Evolutionary conservation across 1,284 basidiomycete species (phyloP).

Genomic region (Exobasidium rhododendri): DNA sequence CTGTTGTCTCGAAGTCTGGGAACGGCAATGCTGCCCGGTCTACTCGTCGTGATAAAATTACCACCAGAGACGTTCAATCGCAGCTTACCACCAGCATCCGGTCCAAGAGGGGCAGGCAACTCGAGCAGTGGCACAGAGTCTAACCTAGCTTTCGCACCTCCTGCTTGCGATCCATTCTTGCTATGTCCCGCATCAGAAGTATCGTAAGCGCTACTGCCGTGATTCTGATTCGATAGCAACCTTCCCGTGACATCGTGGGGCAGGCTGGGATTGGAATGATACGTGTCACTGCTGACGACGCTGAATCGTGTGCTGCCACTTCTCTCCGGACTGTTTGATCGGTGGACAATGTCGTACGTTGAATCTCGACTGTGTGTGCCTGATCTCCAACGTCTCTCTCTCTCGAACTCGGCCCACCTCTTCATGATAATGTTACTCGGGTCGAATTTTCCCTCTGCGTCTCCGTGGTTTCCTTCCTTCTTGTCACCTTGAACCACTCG

Average conservation of each 20-base stretch:
- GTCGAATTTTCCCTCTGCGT: slow-evolving; percentile 79
- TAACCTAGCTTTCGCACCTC: slow-evolving; percentile 34
- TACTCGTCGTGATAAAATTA: slow-evolving; percentile 7
- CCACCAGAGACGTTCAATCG: slow-evolving; percentile 18
- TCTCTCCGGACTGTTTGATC: slow-evolving; percentile 43
- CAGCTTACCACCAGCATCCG: slow-evolving; percentile 35
- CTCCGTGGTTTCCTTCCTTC: slow-evolving; percentile 48
- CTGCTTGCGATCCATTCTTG: slow-evolving; percentile 21
- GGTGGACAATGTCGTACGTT: slow-evolving; percentile 59
- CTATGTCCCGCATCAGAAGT: slow-evolving; percentile 32
- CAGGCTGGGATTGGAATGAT: slow-evolving; percentile 37
- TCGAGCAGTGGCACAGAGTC: slow-evolving; percentile 51
- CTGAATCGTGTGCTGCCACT: slow-evolving; percentile 42
- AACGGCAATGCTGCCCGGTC: slow-evolving; percentile 27
- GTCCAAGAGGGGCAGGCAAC: slow-evolving; percentile 51
- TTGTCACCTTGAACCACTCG: slow-evolving; percentile 54
- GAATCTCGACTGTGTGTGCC: slow-evolving; percentile 81
- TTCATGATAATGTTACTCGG: slow-evolving; percentile 97
- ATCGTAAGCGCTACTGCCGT: background rate
- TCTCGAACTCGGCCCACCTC: slow-evolving; percentile 96
- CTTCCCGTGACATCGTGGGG: slow-evolving; percentile 23
- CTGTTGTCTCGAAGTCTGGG: slow-evolving; percentile 28
- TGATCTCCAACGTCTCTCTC: slow-evolving; percentile 87
- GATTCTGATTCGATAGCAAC: background rate
- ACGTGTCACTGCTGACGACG: slow-evolving; percentile 40